Base-by-base conservation (phyloP, 2,329 filamentous ascomycete species). In the Neofusicoccum laricinum region DNA sequence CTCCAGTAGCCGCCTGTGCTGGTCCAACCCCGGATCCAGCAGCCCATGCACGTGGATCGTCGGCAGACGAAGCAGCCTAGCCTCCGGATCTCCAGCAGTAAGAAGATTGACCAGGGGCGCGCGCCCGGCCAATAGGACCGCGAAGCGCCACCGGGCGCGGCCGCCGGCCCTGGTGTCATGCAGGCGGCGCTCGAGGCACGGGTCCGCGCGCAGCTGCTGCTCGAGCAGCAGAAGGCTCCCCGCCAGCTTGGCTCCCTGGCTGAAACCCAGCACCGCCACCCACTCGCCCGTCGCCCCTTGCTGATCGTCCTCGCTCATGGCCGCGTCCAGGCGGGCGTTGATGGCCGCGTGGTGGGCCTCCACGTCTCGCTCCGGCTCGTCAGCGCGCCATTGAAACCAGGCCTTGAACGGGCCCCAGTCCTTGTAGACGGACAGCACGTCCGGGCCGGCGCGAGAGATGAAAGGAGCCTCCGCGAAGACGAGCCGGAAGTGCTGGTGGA, bases 381-480 rank as follows among this genome's bases (percentile, higher is more conserved):
- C 76, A 50, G 25, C 11, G 15, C 12, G 32, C 32, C 50, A 55
- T 40, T 25, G 14, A 11, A 36, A 36, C 49, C 49, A 53, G 30
- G 8, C 10, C 12, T 81, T 77, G 74, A 91, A 93, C 1, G 90
- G 90, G 0, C 84, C 89, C 66, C 81, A 84, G 65, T 86, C 82
- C 46, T 82, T 83, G 74, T 91, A 93, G 3, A 91, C 87, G 14
- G 81, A 75, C 17, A 86, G 75, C 10, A 93, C 85, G 67, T 85
- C 87, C 0, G 86, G 81, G 43, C 89, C 87, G 0, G 89, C 78
- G 1, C 80, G 73, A 67, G 85, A 88, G 64, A 82, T 79, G 74
- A 88, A 90, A 0, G 90, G 90, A 0, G 82, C 90, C 69, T 93
- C 86, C 67, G 85, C 86, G 77, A 90, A 94, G 70, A 90, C 86